Evolutionary conservation across 257 asterid genomes (phyloP).

Genomic region (Scutellaria baicalensis): DNA sequence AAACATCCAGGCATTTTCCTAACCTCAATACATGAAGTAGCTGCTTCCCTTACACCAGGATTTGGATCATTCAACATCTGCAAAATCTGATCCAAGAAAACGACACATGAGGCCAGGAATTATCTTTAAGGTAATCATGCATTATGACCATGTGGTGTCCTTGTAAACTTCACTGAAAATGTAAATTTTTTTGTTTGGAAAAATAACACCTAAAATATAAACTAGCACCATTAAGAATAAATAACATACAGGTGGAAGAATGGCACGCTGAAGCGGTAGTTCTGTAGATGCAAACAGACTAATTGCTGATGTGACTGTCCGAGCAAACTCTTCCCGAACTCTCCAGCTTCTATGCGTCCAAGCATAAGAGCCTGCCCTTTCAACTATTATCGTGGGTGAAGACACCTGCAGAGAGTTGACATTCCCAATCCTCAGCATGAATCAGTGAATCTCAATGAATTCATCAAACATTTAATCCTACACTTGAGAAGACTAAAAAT

Average conservation of each 20-base stretch:
- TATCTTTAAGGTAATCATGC: not conserved
- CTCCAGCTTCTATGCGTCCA: conserved; percentile 98
- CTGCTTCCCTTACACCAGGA: conserved; percentile 91
- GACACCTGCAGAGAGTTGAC: conserved; percentile 58
- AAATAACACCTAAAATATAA: not conserved
- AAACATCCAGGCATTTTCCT: conserved; percentile 7
- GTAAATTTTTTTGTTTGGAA: too few species aligned
- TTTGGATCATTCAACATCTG: conserved; percentile 87
- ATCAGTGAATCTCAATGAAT: conserved; percentile 13
- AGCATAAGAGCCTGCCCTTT: conserved; percentile 93
- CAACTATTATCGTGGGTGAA: conserved; percentile 94
- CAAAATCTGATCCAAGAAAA: conserved; percentile 60
- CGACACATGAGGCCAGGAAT: conserved; percentile 11
- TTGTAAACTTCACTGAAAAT: conserved; percentile 3
- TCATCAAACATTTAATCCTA: not conserved
- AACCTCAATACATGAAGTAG: conserved; percentile 85
- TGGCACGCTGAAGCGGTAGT: conserved; percentile 96
- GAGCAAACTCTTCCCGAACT: conserved; percentile 95
- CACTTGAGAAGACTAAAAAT: not conserved
- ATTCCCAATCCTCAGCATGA: conserved; percentile 12
- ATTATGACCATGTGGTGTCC: conserved; percentile 7
- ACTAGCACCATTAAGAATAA: conserved; percentile 7
- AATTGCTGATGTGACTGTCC: conserved; percentile 88
- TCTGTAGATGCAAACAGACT: conserved; percentile 88
- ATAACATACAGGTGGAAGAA: conserved; percentile 90